Conservation (phyloP, 257 asterid species). For the Buddleja alternifolia region DNA sequence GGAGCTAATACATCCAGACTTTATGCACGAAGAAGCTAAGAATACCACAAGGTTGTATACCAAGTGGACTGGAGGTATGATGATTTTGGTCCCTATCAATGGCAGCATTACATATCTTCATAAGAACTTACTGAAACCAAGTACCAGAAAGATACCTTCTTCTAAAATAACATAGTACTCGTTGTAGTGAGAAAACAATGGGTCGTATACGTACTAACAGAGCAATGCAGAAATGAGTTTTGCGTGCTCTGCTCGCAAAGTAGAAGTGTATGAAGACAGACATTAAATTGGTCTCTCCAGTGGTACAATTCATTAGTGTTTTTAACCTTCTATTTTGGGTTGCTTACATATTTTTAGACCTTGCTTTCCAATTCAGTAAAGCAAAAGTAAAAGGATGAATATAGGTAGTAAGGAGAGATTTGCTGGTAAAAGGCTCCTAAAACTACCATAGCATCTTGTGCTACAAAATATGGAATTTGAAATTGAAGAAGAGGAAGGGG, state of each 20-base stretch:
- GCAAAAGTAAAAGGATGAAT: neutral
- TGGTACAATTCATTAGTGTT: neutral
- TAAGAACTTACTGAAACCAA: neutral
- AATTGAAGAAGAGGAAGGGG: neutral
- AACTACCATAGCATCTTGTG: conserved; percentile 10
- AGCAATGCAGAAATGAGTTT: neutral
- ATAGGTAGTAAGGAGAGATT: neutral
- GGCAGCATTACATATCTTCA: neutral
- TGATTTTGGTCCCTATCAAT: neutral
- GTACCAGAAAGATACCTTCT: neutral
- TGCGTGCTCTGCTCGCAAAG: neutral
- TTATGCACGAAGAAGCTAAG: neutral
- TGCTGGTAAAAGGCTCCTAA: conserved; percentile 16
- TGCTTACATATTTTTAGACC: neutral
- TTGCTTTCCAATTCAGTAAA: conserved; percentile 6
- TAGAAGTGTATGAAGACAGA: neutral
- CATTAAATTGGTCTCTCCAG: no score
- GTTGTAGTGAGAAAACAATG: neutral
- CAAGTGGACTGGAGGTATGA: neutral
- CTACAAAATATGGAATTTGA: conserved; percentile 5
- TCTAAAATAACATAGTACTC: neutral
- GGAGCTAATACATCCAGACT: neutral
- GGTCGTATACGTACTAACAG: neutral
- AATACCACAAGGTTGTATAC: neutral
- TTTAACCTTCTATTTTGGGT: neutral